These are phyloP conservation scores for Hanseniaspora lachancei DNA, from an alignment of 805 yeast genomes.

Conservation along the genomic window DNA sequence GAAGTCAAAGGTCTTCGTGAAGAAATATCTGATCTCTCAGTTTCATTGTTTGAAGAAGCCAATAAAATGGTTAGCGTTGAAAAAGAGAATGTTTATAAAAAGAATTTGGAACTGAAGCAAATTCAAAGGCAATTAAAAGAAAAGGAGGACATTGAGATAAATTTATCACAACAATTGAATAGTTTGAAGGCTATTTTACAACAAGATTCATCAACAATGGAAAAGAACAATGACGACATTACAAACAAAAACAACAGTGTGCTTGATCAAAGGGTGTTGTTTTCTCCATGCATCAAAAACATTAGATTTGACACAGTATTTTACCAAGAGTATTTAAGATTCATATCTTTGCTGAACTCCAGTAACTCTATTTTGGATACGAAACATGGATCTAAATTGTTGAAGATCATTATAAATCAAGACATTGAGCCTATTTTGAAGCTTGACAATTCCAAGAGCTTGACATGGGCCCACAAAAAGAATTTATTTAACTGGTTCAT, in stretches of 20 bases:
- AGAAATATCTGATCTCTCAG: conserved; percentile 71
- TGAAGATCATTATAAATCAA: conserved; percentile 52
- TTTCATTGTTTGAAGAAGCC: conserved; percentile 69
- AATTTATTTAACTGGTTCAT: conserved; percentile 52
- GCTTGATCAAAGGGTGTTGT: conserved; percentile 20
- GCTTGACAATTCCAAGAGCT: conserved; percentile 49
- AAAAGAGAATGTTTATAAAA: conserved; percentile 48
- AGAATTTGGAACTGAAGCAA: conserved; percentile 45
- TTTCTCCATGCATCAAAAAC: conserved; percentile 31
- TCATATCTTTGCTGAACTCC: conserved; percentile 27
- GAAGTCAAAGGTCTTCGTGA: conserved; percentile 49
- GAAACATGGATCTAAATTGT: conserved; percentile 37
- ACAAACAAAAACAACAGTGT: background rate
- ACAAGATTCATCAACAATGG: conserved; percentile 12
- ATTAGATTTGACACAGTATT: conserved; percentile 33
- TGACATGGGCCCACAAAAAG: conserved; percentile 49
- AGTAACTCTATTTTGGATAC: conserved; percentile 30
- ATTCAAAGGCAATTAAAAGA: conserved; percentile 46
- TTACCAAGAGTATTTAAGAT: conserved; percentile 30
- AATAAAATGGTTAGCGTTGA: conserved; percentile 75
- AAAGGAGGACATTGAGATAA: conserved; percentile 52
- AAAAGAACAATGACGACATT: background rate
- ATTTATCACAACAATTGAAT: conserved; percentile 51
- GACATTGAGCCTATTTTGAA: conserved; percentile 68
- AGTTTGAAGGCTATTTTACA: conserved; percentile 51